Percentiles rank a stretch among this genome's conserved stretches.
Evolutionary conservation across 179 eudicot genomes (phyloP).

Genomic region (Monotropa hypopitys): DNA sequence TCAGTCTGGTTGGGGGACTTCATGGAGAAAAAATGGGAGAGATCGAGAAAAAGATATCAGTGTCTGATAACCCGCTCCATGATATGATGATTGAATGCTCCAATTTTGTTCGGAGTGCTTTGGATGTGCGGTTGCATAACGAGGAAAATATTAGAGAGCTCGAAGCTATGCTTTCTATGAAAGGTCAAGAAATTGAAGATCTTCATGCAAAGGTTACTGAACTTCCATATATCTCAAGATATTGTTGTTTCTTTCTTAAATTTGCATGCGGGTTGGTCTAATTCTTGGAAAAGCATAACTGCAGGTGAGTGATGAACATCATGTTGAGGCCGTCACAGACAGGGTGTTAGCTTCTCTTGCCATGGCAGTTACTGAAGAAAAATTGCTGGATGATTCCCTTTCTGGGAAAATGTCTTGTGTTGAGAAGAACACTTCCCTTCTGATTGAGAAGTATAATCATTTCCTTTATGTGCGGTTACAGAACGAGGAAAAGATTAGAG

Average conservation of each 20-base stretch:
- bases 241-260: conserved; percentile 28
- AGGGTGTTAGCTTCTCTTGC: conserved; percentile 54
- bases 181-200: conserved; percentile 51
- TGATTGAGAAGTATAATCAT: conserved; percentile 62
- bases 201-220: conserved; percentile 47
- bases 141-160: conserved; percentile 31
- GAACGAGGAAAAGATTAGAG: conserved; percentile 24
- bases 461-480: conserved; percentile 37
- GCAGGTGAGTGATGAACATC: conserved; percentile 39
- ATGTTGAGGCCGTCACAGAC: conserved; percentile 41
- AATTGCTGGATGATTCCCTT: conserved; percentile 37
- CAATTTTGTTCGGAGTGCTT: conserved; percentile 32
- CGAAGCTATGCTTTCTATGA: conserved; percentile 17
- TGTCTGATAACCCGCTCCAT: conserved; percentile 27
- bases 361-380: conserved; percentile 38
- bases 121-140: conserved; percentile 21
- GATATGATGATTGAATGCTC: conserved; percentile 61
- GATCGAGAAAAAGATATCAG: conserved; percentile 15
- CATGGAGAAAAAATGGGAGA: conserved; percentile 16
- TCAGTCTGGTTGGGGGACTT: conserved; percentile 15
- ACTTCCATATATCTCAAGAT: conserved; percentile 37
- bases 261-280: conserved; percentile 18
- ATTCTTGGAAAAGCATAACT: conserved; percentile 18
- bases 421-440: conserved; percentile 43
- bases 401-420: conserved; percentile 43